phyloP scores from a whole-genome alignment of 441 rosid species.

The Isatis lusitanica region DNA sequence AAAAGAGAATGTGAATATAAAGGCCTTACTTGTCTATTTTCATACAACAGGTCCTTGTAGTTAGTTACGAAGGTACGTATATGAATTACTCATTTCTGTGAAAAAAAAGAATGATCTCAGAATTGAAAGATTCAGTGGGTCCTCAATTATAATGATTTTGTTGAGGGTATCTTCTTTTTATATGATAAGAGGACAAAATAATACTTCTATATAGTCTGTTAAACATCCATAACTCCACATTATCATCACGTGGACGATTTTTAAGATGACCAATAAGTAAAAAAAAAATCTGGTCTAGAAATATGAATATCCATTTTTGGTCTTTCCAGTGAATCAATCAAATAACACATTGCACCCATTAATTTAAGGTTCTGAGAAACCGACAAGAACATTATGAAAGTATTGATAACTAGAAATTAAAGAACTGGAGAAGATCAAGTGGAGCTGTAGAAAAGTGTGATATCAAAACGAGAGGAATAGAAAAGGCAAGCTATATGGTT shows the following conservation, averaged over 20 bases:
- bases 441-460: constrained; percentile 45
- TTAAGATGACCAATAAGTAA: background rate
- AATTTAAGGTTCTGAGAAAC: too few relatives aligned
- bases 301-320: too few relatives aligned
- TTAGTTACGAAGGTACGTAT: background rate
- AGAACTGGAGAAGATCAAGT: constrained; percentile 62
- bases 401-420: constrained; percentile 45
- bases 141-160: background rate
- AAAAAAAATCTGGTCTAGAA: too few relatives aligned
- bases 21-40: background rate
- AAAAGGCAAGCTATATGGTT: constrained; percentile 79
- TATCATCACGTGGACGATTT: background rate
- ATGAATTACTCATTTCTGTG: background rate
- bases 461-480: constrained; percentile 61
- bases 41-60: background rate
- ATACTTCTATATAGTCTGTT: background rate
- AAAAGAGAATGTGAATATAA: background rate
- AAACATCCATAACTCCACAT: background rate
- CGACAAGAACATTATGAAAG: constrained; percentile 36
- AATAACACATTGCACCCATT: too few relatives aligned
- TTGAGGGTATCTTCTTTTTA: background rate
- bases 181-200: background rate
- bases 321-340: too few relatives aligned
- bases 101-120: background rate
- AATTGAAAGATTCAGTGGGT: background rate